Conservation (phyloP, 306 rosid species). For the Prunus mume region DNA sequence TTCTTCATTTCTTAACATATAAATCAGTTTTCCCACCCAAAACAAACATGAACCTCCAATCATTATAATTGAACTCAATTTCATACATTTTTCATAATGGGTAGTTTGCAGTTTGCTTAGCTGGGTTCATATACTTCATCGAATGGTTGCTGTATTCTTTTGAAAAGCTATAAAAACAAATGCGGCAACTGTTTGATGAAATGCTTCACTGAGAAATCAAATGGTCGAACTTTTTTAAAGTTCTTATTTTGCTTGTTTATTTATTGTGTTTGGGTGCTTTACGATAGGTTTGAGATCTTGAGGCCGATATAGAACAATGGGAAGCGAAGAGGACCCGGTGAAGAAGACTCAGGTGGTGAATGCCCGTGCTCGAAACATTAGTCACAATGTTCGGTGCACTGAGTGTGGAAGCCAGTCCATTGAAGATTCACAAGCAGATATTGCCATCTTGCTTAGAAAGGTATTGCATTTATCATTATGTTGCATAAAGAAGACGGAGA, state of each 20-base stretch:
- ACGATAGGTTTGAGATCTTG: conserved; percentile 16
- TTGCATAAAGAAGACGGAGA: neutral
- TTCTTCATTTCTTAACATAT: too few relatives aligned
- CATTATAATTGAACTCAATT: too few relatives aligned
- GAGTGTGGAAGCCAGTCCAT: conserved; percentile 99
- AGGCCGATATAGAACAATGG: conserved; percentile 43
- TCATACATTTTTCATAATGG: neutral
- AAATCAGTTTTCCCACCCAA: too few relatives aligned
- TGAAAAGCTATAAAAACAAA: neutral
- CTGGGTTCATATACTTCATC: neutral
- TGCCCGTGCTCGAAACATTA: conserved; percentile 80
- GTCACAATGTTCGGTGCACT: conserved; percentile 93
- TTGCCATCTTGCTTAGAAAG: conserved; percentile 92
- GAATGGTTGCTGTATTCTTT: neutral
- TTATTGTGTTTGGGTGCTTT: conserved; percentile 7
- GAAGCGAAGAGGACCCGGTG: conserved; percentile 53
- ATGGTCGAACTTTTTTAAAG: neutral
- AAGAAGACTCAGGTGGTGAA: conserved; percentile 56
- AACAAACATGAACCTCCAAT: too few relatives aligned
- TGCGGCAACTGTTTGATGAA: conserved; percentile 47
- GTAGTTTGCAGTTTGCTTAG: neutral
- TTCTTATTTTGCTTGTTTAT: neutral
- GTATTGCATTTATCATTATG: conserved; percentile 24
- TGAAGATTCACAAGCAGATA: conserved; percentile 96
- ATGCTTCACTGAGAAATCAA: conserved; percentile 21